Base-by-base conservation (phyloP, 495 filamentous ascomycete genomes). In the Tuber melanosporum region DNA sequence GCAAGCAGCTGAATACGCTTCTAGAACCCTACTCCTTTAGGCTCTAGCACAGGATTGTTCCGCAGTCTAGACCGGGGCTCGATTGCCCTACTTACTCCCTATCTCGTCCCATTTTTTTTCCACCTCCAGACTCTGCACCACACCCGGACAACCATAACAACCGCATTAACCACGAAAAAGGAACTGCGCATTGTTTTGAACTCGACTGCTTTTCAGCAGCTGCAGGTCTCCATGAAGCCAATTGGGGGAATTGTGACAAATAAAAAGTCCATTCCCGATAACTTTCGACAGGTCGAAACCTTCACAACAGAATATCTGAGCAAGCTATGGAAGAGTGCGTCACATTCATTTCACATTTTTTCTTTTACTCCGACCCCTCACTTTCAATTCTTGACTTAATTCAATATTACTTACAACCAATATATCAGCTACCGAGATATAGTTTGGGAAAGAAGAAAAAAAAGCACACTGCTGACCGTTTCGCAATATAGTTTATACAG, bases 321-420 rank as follows among this genome's bases (percentile, higher is more conserved):
- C 36, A 80, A 82, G 71, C 74, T 83, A 75, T 83, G 81, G 81
- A 83, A 83, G 76, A 82, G 81, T 83, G 78, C 80, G 81, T 83
- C 75, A 71, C 77, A 57, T 71, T 74, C 52, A 70, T 78, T 46
- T 73, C 42, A 20, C 70, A 44, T 57, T 32, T 42, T 42, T 73
- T 71, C 69, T 32, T 26, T 52, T n/a, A 73, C 57, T 47, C 36
- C 17, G 41, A 66, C 75, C 41, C 72, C 41, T 70, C 36, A 36
- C 14, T 80, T 76, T 69, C 71, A 70, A 66, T 43, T 73, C 57
- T 44, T 70, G 73, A 42, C 73, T 71, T 76, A 70, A 77, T 80
- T 76, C 74, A 76, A 79, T 78, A 74, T 82, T 79, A 76, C 80
- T 82, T 82, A 82, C 79, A 45, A 76, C 71, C 66, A 79, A 82